phyloP scores from a whole-genome alignment of 169 alveolate genomes.

The Perkinsus marinus region DNA sequence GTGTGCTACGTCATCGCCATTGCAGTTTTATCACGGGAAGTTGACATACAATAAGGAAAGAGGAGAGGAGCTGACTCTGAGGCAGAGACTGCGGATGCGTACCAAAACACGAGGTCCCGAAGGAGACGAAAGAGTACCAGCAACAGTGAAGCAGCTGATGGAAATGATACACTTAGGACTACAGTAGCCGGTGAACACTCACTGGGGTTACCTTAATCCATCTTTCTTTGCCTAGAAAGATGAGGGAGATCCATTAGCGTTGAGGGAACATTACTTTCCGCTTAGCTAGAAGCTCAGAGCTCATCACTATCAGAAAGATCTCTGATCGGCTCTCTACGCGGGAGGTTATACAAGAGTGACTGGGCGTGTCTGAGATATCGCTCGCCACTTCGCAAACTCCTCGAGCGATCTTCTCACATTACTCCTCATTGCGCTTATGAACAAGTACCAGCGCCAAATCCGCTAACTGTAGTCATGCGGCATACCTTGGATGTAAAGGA shows the following conservation, averaged over 20 bases:
- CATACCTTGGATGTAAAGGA: slow-evolving; percentile 22
- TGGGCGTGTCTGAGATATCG: background rate
- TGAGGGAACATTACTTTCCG: background rate
- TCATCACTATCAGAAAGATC: no score
- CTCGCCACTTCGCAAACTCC: slow-evolving; percentile 33
- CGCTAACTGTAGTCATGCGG: no score
- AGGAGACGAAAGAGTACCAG: background rate
- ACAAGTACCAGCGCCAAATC: no score
- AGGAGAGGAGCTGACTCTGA: no score
- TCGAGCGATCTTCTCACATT: slow-evolving; percentile 33
- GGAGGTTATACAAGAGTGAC: background rate
- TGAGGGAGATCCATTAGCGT: background rate
- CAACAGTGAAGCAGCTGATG: background rate
- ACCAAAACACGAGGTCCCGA: no score
- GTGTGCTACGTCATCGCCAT: no score
- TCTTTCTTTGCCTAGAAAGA: background rate
- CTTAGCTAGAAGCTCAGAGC: no score
- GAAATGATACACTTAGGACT: no score
- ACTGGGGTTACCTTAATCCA: background rate
- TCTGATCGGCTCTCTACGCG: background rate
- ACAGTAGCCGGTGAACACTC: no score
- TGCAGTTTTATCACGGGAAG: no score
- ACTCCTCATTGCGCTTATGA: slow-evolving; percentile 36
- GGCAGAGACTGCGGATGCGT: no score
- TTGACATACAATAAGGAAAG: no score